Evolutionary conservation across 106 monocot species (phyloP), one percentile per base, ranked within the genome.

Genomic region (Hemerocallis citrina): DNA sequence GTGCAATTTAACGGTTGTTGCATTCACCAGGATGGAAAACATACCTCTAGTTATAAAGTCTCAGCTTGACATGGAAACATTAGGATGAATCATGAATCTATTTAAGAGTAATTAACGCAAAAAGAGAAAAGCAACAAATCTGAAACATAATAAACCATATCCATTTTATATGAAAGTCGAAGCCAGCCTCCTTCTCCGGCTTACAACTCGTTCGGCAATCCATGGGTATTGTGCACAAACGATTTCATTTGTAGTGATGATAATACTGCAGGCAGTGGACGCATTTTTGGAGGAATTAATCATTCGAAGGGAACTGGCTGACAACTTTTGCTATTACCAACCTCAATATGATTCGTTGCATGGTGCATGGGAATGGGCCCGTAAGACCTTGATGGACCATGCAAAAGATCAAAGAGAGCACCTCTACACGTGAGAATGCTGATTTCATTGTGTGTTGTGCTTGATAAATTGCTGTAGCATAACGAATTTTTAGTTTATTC

Each of bases 361-460:
- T 72, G 96, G 96, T 57, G 91, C 96, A 30, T 98, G 96, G 96
- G 84, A 79, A 23, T 98, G 96, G 96, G 96, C 96, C 49, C 81
- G 65, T 2, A 91, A 88, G n/a, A 88, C 96, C 7, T 77, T 98
- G 64, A 82, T 81, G 79, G 81, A 87, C 35, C 96, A 98, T 74
- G 81, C 84, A 61, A 62, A 47, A 31, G 88, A 98, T 69, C 85
- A 88, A 70, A 75, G 98, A 74, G 88, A 91, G 34, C 82, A 82
- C 58, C 42, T 88, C n/a, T 98, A 98, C 52, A 79, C 80, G 98
- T 92, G 68, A 83, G 89, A 69, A 62, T 52, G 30, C 69, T 67
- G 22, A 44, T 47, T 57, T 44, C 10, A 24, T 68, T 24, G 25
- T 21, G 29, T 37, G 7, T 9, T 30, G 29, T 28, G 6, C 37